Conservation (phyloP, 2,329 filamentous ascomycete genomes). For the Aspergillus carbonarius region DNA sequence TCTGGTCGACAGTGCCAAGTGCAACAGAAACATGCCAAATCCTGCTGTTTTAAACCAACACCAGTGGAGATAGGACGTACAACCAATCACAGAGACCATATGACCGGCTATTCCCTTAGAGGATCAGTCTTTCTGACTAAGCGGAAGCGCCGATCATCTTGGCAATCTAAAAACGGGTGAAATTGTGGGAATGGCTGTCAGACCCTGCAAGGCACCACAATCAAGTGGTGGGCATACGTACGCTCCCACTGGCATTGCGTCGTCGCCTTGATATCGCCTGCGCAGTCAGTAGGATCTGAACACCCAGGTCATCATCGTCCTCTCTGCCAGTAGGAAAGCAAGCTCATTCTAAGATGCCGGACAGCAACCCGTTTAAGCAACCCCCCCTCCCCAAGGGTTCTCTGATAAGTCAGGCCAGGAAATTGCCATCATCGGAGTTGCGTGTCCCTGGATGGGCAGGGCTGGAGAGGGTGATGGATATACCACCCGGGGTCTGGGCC, state of each 20-base stretch:
- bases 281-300: too few species aligned
- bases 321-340: too few species aligned
- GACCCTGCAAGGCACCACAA: neutral
- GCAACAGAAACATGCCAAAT: neutral
- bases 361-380: too few species aligned
- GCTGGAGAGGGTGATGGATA: neutral
- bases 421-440: neutral
- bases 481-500: neutral
- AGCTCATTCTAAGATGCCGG: too few species aligned
- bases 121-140: neutral
- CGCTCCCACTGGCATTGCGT: neutral
- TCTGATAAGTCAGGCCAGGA: neutral
- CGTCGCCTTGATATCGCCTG: too few species aligned
- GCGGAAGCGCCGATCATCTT: neutral
- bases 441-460: neutral
- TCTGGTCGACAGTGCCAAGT: neutral
- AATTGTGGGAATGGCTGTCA: neutral
- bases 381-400: too few species aligned
- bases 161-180: neutral
- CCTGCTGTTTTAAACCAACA: neutral
- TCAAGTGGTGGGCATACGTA: neutral
- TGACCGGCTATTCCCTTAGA: neutral
- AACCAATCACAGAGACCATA: neutral
- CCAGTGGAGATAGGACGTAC: neutral
- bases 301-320: too few species aligned